phyloP scores from a whole-genome alignment of 331 rosid genomes.

The Cydonia oblonga region DNA sequence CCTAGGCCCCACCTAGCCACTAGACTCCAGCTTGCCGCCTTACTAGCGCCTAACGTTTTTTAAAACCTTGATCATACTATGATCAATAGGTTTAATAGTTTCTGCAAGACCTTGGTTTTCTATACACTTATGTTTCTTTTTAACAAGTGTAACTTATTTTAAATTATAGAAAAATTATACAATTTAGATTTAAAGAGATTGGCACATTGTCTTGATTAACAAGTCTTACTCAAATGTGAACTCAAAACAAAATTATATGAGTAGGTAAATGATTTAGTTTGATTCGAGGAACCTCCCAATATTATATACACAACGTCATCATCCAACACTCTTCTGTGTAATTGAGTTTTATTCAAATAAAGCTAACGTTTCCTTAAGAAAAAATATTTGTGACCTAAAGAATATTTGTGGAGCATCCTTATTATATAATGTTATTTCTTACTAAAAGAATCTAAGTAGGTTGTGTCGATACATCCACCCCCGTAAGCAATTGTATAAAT shows the following conservation, averaged over 20 bases:
- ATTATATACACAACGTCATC: background rate
- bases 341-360: background rate
- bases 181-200: background rate
- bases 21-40: no score
- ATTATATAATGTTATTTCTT: background rate
- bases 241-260: background rate
- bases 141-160: no score
- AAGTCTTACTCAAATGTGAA: background rate
- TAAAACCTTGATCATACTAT: background rate
- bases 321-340: background rate
- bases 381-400: background rate
- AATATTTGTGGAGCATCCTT: background rate
- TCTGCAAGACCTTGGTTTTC: background rate
- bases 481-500: no score
- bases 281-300: background rate
- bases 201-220: background rate
- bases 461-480: background rate
- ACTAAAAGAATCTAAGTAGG: background rate
- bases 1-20: no score
- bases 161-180: no score
- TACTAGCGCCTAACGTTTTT: no score
- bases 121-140: no score
- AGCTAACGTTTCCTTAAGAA: background rate
- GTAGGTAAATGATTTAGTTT: background rate
- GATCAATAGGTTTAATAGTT: background rate